These are phyloP conservation scores for Triticum turgidum DNA, from an alignment of 176 grass and related monocot genomes.

Conservation along the genomic window DNA sequence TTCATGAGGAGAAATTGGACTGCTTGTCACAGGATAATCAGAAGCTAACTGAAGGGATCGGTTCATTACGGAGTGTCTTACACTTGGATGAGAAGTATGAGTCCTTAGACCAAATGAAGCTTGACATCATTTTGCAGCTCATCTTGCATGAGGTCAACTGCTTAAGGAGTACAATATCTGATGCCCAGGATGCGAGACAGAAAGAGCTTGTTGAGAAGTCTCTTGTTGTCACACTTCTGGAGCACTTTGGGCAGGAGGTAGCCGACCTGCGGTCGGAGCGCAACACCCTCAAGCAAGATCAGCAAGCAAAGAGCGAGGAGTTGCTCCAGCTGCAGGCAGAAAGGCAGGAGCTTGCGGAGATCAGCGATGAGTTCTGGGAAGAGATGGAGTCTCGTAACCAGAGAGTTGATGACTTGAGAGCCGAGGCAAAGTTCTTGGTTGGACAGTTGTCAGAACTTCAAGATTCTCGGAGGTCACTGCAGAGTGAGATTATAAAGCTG, in stretches of 20 bases:
- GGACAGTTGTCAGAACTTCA: conserved; percentile 74
- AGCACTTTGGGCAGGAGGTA: conserved; percentile 84
- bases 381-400: conserved; percentile 51
- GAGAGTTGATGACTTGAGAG: conserved; percentile 63
- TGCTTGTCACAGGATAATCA: conserved; percentile 53
- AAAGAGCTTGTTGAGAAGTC: conserved; percentile 86
- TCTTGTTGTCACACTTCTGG: conserved; percentile 74
- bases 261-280: conserved; percentile 69
- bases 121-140: conserved; percentile 84
- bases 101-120: conserved; percentile 63
- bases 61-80: conserved; percentile 48
- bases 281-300: conserved; percentile 52
- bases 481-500: conserved; percentile 66
- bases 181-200: conserved; percentile 78
- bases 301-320: conserved; percentile 45
- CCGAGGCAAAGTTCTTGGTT: conserved; percentile 70
- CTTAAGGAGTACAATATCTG: conserved; percentile 56
- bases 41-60: conserved; percentile 62
- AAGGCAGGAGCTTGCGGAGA: conserved; percentile 46
- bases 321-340: conserved; percentile 48
- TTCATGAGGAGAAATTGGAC: conserved; percentile 59
- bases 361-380: conserved; percentile 57
- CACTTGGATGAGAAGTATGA: conserved; percentile 77
- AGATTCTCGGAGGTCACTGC: conserved; percentile 56
- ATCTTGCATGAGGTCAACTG: conserved; percentile 74